Evolutionary conservation across 768 basidiomycete genomes (phyloP).

Genomic region (Kwoniella newhampshirensis): DNA sequence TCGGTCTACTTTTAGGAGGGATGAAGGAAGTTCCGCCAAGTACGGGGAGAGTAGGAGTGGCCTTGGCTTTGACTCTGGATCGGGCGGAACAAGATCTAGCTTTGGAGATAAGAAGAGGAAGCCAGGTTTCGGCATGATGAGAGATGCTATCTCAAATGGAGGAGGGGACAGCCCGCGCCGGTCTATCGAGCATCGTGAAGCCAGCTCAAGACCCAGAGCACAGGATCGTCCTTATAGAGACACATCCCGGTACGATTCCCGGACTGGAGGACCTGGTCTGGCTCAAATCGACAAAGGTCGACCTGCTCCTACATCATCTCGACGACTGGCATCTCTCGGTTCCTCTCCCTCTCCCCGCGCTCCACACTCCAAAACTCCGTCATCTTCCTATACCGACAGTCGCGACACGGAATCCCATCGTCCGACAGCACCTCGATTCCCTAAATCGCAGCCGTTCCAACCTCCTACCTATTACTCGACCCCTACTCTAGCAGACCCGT

Average conservation of each 20-base stretch:
- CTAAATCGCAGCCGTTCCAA: slow-evolving; percentile 23
- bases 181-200: too few relatives aligned
- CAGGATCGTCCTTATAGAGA: too few relatives aligned
- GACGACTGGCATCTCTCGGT: slow-evolving; percentile 10
- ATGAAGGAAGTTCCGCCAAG: too few relatives aligned
- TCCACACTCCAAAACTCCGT: slow-evolving; percentile 1
- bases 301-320: slow-evolving; percentile 11
- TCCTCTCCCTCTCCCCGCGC: slow-evolving; percentile 2
- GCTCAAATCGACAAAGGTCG: slow-evolving; percentile 4
- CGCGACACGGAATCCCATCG: background rate
- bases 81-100: background rate
- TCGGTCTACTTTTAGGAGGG: too few relatives aligned
- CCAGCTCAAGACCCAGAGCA: too few relatives aligned
- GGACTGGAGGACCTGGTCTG: too few relatives aligned
- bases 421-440: slow-evolving; percentile 8
- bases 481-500: slow-evolving; percentile 11
- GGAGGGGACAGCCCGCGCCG: too few relatives aligned
- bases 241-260: background rate
- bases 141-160: too few relatives aligned
- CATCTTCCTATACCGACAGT: too few relatives aligned
- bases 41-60: too few relatives aligned
- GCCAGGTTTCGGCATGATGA: too few relatives aligned
- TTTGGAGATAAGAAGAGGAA: too few relatives aligned
- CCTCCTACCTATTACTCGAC: slow-evolving; percentile 11
- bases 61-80: background rate